Evolutionary conservation across 352 stramenopile species (phyloP).

Genomic region (Globisporangium solare): DNA sequence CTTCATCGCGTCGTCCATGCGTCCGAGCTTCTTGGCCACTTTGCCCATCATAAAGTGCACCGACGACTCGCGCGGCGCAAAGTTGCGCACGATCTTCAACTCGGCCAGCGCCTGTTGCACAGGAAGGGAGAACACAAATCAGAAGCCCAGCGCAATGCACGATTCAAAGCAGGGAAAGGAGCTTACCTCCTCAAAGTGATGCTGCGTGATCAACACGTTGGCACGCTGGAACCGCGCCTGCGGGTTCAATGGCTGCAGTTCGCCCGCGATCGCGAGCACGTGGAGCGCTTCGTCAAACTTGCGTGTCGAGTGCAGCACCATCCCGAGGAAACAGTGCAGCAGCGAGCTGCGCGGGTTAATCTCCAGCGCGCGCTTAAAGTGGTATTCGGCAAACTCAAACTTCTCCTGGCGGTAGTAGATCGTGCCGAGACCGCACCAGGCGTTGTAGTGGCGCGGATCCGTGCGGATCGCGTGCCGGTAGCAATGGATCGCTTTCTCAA

Average conservation of each 20-base stretch:
- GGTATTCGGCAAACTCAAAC: slow-evolving; percentile 96
- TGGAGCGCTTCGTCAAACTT: slow-evolving; percentile 89
- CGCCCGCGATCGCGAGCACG: slow-evolving; percentile 82
- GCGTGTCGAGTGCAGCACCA: slow-evolving; percentile 91
- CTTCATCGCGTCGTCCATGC: slow-evolving; percentile 91
- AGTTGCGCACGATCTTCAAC: slow-evolving; percentile 90
- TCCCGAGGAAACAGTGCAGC: slow-evolving; percentile 94
- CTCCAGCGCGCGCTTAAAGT: slow-evolving; percentile 91
- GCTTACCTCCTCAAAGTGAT: slow-evolving; percentile 84
- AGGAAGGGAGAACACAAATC: not conserved
- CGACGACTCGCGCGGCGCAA: slow-evolving; percentile 93
- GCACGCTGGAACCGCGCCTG: slow-evolving; percentile 93
- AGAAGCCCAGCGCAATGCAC: not conserved
- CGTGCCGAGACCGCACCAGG: slow-evolving; percentile 90
- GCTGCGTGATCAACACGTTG: slow-evolving; percentile 92
- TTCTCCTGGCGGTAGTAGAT: slow-evolving; percentile 98
- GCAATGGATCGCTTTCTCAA: slow-evolving; percentile 95
- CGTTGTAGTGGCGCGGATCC: slow-evolving; percentile 92
- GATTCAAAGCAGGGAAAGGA: not conserved
- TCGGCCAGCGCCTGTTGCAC: slow-evolving; percentile 78
- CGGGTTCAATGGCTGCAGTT: slow-evolving; percentile 91
- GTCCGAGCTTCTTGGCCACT: slow-evolving; percentile 86
- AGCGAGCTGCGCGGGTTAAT: slow-evolving; percentile 95
- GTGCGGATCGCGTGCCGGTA: slow-evolving; percentile 93
- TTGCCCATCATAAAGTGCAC: slow-evolving; percentile 98